Conservation (phyloP, 495 filamentous ascomycete species). For the Xylaria flabelliformis region DNA sequence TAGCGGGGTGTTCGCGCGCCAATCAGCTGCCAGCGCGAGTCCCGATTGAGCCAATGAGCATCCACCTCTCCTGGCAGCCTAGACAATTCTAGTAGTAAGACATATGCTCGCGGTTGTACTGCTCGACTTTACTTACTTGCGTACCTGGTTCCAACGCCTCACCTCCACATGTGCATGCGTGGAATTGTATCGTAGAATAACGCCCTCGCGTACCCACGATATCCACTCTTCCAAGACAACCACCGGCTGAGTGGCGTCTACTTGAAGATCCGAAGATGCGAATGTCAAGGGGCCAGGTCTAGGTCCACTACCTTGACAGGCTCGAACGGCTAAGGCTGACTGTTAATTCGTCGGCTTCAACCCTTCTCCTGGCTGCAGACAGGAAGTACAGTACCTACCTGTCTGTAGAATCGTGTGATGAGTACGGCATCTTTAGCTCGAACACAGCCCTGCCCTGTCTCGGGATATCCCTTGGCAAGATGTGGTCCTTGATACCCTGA, state of each 20-base stretch:
- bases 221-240: slow-evolving; percentile 4
- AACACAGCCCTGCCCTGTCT: slow-evolving; percentile 13
- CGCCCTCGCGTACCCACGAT: slow-evolving; percentile 14
- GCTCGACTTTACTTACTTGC: neutral
- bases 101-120: neutral
- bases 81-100: slow-evolving; percentile 11
- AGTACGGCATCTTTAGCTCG: slow-evolving; percentile 20
- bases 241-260: slow-evolving; percentile 11
- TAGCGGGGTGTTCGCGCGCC: neutral
- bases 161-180: neutral
- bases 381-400: neutral
- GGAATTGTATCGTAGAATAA: slow-evolving; percentile 4
- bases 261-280: slow-evolving; percentile 15
- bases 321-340: slow-evolving; percentile 18
- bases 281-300: neutral
- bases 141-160: slow-evolving; percentile 1
- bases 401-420: slow-evolving; percentile 4
- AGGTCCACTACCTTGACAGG: slow-evolving; percentile 12
- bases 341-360: slow-evolving; percentile 21
- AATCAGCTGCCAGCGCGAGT: neutral
- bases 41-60: slow-evolving; percentile 11
- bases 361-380: neutral
- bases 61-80: neutral
- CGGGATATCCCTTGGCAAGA: slow-evolving; percentile 11
- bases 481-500: slow-evolving; percentile 24